phyloP scores from a whole-genome alignment of 73 alveolate species.

The Paramecium caudatum region DNA sequence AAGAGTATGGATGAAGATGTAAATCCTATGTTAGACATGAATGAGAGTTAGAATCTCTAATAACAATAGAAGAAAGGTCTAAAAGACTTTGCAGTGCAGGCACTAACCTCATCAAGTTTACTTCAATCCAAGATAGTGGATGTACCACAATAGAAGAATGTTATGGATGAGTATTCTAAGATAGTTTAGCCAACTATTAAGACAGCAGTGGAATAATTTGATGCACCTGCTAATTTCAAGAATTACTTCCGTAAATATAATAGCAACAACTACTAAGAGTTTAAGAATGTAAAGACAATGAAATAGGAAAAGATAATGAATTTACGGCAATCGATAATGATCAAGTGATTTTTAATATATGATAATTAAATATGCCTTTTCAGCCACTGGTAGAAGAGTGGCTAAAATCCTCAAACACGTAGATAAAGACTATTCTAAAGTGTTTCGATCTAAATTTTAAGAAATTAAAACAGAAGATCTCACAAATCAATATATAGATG shows the following conservation, averaged over 20 bases:
- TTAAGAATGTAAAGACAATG: not conserved
- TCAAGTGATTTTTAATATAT: not conserved
- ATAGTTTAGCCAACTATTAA: constrained; percentile 5
- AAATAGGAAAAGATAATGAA: constrained; percentile 9
- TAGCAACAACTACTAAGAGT: constrained; percentile 34
- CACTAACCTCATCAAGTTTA: not conserved
- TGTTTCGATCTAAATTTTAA: not conserved
- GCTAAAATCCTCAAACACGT: constrained; percentile 8
- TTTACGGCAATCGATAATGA: not conserved
- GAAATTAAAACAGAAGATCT: not conserved
- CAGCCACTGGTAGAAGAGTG: too few relatives aligned
- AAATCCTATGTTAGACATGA: constrained; percentile 19
- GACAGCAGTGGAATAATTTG: constrained; percentile 53
- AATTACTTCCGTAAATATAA: constrained; percentile 13
- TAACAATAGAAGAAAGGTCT: not conserved
- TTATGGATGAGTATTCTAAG: constrained; percentile 26
- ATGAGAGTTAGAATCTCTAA: not conserved
- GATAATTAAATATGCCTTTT: constrained; percentile 48
- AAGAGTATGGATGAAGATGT: constrained; percentile 32
- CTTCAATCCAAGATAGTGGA: not conserved
- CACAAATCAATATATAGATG: not conserved
- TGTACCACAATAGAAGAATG: not conserved
- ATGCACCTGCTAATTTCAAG: constrained; percentile 63
- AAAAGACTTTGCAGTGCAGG: not conserved
- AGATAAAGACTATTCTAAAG: constrained; percentile 29